A percentile compares a stretch with the other conserved stretches of the same genome.
Evolutionary conservation across 1,284 basidiomycete genomes (phyloP).

Genomic region (Ceratobasidium sp.): DNA sequence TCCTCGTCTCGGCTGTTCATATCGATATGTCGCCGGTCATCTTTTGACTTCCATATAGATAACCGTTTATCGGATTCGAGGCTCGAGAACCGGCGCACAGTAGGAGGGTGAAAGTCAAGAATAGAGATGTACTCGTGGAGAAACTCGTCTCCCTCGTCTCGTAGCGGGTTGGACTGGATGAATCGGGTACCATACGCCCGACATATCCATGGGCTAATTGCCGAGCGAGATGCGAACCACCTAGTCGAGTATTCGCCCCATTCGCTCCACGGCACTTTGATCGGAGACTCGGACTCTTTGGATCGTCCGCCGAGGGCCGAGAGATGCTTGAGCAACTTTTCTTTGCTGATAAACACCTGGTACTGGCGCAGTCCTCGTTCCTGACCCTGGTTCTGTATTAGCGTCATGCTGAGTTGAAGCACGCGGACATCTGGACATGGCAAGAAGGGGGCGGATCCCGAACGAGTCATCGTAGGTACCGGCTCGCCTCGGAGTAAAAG

Average conservation of each 20-base stretch:
- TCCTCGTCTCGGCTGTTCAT: constrained; percentile 54
- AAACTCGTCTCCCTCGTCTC: not conserved
- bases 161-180: constrained; percentile 4
- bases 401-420: constrained; percentile 27
- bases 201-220: constrained; percentile 34
- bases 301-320: not conserved
- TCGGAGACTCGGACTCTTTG: not conserved
- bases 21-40: constrained; percentile 20
- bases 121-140: constrained; percentile 25
- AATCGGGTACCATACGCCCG: constrained; percentile 22
- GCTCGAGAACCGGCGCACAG: constrained; percentile 23
- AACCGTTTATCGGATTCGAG: not conserved
- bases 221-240: constrained; percentile 11
- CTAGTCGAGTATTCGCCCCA: constrained; percentile 31
- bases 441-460: constrained; percentile 10
- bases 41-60: constrained; percentile 14
- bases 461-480: not conserved
- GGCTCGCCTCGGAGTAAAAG: constrained; percentile 15
- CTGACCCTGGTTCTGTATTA: constrained; percentile 17
- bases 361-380: constrained; percentile 27
- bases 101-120: constrained; percentile 28
- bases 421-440: not conserved
- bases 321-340: constrained; percentile 1
- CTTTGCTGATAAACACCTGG: constrained; percentile 29
- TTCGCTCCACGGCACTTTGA: constrained; percentile 14